phyloP scores from a whole-genome alignment of 1,284 basidiomycete species.

The Rhodotorula sp. region DNA sequence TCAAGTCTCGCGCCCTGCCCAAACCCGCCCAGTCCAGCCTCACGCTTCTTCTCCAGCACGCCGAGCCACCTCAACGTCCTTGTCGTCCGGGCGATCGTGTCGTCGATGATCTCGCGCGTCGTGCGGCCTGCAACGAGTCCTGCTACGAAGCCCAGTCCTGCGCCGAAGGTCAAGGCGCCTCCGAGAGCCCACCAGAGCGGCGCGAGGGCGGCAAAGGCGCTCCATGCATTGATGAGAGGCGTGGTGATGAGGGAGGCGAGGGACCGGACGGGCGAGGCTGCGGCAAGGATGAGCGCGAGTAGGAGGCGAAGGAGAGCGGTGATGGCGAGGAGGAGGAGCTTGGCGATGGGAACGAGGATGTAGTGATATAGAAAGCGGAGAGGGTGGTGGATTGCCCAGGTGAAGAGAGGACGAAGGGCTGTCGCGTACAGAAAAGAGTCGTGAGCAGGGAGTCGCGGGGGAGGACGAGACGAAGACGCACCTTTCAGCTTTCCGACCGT shows the following conservation, averaged over 20 bases:
- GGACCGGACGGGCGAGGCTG: neutral
- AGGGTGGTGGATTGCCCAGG: conserved; percentile 28
- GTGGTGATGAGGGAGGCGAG: conserved; percentile 2
- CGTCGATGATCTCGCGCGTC: conserved; percentile 12
- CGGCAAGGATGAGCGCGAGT: neutral
- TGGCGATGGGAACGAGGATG: conserved; percentile 10
- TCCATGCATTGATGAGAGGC: neutral
- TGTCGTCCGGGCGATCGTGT: neutral
- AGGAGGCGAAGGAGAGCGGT: neutral
- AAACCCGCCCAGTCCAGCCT: neutral
- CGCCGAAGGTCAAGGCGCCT: conserved; percentile 12
- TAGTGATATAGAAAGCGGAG: conserved; percentile 27
- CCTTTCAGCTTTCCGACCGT: conserved; percentile 24
- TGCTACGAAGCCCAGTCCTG: conserved; percentile 5
- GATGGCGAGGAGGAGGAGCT: conserved; percentile 3
- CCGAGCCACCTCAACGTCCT: conserved; percentile 13
- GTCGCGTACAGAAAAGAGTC: neutral
- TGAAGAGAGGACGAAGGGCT: conserved; percentile 21
- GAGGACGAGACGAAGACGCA: neutral
- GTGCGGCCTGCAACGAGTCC: conserved; percentile 10
- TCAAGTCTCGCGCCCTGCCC: conserved; percentile 8
- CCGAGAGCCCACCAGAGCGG: conserved; percentile 14
- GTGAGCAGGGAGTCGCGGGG: neutral
- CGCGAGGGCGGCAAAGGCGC: neutral
- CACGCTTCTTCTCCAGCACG: neutral